Base-by-base conservation (phyloP, 805 yeast genomes). In the Candida cerambycidarum region DNA sequence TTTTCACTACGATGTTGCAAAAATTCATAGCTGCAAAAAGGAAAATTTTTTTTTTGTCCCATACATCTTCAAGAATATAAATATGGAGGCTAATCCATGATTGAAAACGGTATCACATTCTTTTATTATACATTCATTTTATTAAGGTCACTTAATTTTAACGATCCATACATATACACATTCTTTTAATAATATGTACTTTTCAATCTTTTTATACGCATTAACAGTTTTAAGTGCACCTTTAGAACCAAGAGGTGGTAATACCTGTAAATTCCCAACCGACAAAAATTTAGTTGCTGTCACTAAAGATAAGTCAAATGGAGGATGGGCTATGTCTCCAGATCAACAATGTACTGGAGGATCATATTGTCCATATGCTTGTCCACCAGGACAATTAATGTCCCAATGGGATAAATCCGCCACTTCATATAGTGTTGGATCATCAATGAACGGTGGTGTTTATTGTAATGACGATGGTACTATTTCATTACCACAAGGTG, bases 311-410 rank as follows among this genome's bases (percentile, higher is more conserved):
- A 76, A 80, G 21, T 52, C 61, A 13, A 85, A 84, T 54, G 89
- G 75, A 38, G 96, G 96, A 17, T 89, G 96, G 96, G 96, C 96
- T 38, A 73, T 85, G 77, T 77, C 82, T 52, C 80, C 79, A 39
- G 93, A 85, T 61, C 84, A 82, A 55, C 55, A 71, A 28, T 89
- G 97, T 63, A 61, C 80, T 3, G 71, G 83, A 18, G 95, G 93
- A n/a, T 65, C 72, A 23, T 89, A 82, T 77, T 89, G 96, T 63
- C 96, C 95, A 23, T 89, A 84, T 62, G 96, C 96, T 13, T 89
- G 97, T 60, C 81, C 89, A 13, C 85, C 96, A 31, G 97, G 97
- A 45, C 79, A 85, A 61, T 62, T 89, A 42, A 82, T 84, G 83
- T 86, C 82, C 23, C 97, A 89, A 64, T 89, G 96, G 96, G 93